Percentiles rank a stretch among this genome's conserved stretches.
phyloP scores from a whole-genome alignment of 306 rosid species.

The Cicer judaicum region DNA sequence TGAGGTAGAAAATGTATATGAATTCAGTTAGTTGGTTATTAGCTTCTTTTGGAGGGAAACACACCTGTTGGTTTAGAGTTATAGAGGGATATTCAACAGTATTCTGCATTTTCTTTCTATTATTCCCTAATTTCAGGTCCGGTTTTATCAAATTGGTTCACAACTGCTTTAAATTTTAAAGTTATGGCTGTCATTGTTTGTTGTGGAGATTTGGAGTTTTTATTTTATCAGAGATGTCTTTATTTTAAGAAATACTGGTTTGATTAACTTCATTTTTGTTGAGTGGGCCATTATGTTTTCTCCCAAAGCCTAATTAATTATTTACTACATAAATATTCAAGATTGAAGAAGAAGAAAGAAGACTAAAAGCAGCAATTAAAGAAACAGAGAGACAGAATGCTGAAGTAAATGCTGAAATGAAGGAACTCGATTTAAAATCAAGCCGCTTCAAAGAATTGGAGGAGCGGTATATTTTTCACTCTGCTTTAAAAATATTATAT shows the following conservation, averaged over 20 bases:
- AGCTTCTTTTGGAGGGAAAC: constrained; percentile 7
- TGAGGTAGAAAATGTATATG: neutral
- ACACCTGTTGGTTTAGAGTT: neutral
- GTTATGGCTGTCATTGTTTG: constrained; percentile 9
- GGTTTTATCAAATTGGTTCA: constrained; percentile 2
- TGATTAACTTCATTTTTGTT: constrained; percentile 40
- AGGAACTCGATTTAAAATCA: constrained; percentile 82
- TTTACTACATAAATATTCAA: constrained; percentile 50
- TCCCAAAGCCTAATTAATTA: constrained; percentile 38
- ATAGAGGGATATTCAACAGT: constrained; percentile 7
- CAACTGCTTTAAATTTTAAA: constrained; percentile 20
- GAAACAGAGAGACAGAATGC: constrained; percentile 78
- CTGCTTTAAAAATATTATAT: constrained; percentile 27
- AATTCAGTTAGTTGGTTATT: constrained; percentile 20
- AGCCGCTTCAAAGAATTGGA: constrained; percentile 83
- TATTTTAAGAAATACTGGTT: constrained; percentile 12
- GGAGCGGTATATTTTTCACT: constrained; percentile 68
- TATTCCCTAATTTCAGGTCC: constrained; percentile 2
- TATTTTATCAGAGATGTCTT: constrained; percentile 1
- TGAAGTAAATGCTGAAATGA: constrained; percentile 81
- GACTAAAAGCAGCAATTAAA: constrained; percentile 87
- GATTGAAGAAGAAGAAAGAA: constrained; percentile 95
- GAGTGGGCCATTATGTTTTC: constrained; percentile 36
- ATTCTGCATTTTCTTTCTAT: constrained; percentile 20
- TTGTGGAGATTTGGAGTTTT: constrained; percentile 23